Conservation (phyloP, 345 rosid species). For the Syzygium jambos region DNA sequence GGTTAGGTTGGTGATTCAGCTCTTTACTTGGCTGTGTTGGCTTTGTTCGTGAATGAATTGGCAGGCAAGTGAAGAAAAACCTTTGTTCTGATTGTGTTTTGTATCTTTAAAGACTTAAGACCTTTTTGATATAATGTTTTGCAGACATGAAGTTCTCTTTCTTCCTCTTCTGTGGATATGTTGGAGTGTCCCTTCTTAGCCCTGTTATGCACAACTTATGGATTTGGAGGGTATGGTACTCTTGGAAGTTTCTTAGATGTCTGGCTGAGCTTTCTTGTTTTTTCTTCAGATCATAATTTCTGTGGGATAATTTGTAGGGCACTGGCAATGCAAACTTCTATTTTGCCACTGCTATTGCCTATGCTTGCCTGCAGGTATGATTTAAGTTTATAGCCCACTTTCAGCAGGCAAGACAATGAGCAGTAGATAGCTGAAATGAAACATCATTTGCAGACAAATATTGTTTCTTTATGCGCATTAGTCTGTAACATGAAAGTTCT, state of each 20-base stretch:
- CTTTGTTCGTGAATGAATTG: slow-evolving; percentile 75
- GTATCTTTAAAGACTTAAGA: not conserved
- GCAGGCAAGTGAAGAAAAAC: slow-evolving; percentile 41
- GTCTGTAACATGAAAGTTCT: not conserved
- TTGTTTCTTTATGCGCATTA: not conserved
- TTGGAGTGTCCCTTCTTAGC: slow-evolving; percentile 87
- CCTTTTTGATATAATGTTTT: slow-evolving; percentile 6
- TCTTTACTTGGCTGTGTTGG: slow-evolving; percentile 71
- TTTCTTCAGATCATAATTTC: slow-evolving; percentile 1
- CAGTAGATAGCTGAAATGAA: not conserved
- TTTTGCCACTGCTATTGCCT: slow-evolving; percentile 84
- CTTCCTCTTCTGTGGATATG: slow-evolving; percentile 86
- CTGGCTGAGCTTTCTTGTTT: not conserved
- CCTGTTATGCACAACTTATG: slow-evolving; percentile 98
- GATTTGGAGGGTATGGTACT: slow-evolving; percentile 85
- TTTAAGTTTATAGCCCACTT: not conserved
- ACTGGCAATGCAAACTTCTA: slow-evolving; percentile 98
- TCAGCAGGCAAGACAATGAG: not conserved
- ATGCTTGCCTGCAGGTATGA: slow-evolving; percentile 88
- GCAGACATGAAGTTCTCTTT: slow-evolving; percentile 85
- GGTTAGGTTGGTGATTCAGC: slow-evolving; percentile 89
- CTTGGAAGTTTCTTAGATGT: not conserved
- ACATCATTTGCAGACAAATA: not conserved
- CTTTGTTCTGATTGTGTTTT: not conserved
- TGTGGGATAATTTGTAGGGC: slow-evolving; percentile 45